Evolutionary conservation across 192 early-diverging fungal genomes (phyloP), one percentile per base, ranked within the genome.

Genomic region (Rhizophagus prolifer): DNA sequence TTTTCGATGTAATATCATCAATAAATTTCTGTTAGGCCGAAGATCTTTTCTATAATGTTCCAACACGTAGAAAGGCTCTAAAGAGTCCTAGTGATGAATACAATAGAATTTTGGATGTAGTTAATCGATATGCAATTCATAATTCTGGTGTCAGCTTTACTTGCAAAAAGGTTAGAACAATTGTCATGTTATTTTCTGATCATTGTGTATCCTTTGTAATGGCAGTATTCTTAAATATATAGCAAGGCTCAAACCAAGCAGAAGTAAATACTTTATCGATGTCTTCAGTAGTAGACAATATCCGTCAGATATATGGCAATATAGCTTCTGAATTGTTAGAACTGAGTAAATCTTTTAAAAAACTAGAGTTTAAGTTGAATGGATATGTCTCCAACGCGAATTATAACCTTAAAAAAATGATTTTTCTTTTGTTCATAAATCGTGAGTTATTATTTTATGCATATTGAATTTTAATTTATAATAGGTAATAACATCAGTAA

Each of bases 361-460:
- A 83, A 9, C 82, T 88, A 14, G 89, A 90, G 8, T 88, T 91
- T 28, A 86, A 86, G 59, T 82, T 92, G 66, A 87, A 86, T n/a
- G 95, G 94, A n/a, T 87, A 89, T 74, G 87, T 98, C 0, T 93
- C 96, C 9, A 95, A 96, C 74, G 92, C 95, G 19, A 94, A 96
- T 69, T 96, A 93, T 80, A 92, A 88, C 71, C 90, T 91, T 78
- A 94, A 94, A 74, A 95, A 95, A 80, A 88, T 92, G 78, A 86
- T 83, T 10, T 92, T 99, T 75, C 77, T 99, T 0, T 81, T 99
- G 7, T 99, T 99, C 78, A 99, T 99, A 78, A 99, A 99, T 84
- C 89, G 92, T 94, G 88, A 79, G 90, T 79, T 1, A 16, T 0
- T 47, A 41, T 19, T 63, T 74, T 77, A 9, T 19, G 9, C 34